Evolutionary conservation across 1,284 basidiomycete genomes (phyloP), one percentile per base, ranked within the genome.

Genomic region (Meripilus lineatus): DNA sequence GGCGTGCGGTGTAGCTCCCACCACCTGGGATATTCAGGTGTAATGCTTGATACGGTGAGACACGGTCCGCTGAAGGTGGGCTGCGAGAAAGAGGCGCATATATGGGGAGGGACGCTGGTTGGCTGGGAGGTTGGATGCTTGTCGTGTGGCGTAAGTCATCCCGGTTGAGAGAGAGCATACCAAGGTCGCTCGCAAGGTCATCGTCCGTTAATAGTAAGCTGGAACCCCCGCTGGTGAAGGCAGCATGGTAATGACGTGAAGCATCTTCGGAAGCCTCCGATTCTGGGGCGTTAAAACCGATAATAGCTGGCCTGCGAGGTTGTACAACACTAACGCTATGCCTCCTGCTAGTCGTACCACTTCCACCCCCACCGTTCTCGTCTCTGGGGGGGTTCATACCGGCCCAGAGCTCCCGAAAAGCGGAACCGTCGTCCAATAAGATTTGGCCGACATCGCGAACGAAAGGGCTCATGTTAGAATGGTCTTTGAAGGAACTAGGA

Each of bases 271-370:
- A 57, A 22, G 58, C 59, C 36, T 76, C 74, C 22, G 58, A 61
- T 11, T 72, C 75, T 0, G 79, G 75, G 1, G 74, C 79, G 50
- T 78, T 79, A 61, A 89, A 84, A 7, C 81, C 79, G 18, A 84
- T 72, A 47, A 82, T 67, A 44, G 77, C 76, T 3, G 79, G 80
- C 47, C 81, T 66, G 13, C 84, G 71, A 0, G 84, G 81, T 58
- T 84, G 86, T 14, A 92, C 86, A 47, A 93, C 81, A 46, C 86
- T 90, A 50, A 94, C 89, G 49, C 85, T 89, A 56, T 93, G 91
- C 30, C 91, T 70, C 35, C 91, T 70, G 54, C 85, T 89, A 8
- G 89, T 90, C 1, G 87, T 84, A 1, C 90, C 91, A 55, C 87
- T 89, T 1, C 75, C 76, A 14, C 71, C 75, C 8, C 69, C 70